A percentile compares a stretch with the other conserved stretches of the same genome.
Conservation (phyloP, 2,329 filamentous ascomycete genomes). For the Fusarium marasasianum region DNA sequence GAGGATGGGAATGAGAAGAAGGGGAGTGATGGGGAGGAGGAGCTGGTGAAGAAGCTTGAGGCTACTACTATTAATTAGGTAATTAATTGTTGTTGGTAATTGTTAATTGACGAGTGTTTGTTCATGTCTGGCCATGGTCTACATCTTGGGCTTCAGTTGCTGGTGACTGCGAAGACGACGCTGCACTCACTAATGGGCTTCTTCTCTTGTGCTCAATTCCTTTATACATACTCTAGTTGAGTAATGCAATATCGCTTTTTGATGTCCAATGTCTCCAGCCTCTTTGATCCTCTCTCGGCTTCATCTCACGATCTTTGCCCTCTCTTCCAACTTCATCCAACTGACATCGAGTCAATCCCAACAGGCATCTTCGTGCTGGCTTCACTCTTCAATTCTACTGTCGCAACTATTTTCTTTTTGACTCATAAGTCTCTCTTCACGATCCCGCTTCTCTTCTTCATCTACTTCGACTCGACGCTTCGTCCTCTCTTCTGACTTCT, state of each 20-base stretch:
- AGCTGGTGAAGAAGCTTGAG: conserved; percentile 28
- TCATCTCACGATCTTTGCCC: too few relatives aligned
- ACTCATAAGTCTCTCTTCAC: accelerated
- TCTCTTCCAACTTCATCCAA: not conserved
- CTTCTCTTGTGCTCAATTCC: not conserved
- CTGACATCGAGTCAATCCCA: too few relatives aligned
- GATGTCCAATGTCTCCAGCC: accelerated
- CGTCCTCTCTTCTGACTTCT: not conserved
- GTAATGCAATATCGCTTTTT: accelerated
- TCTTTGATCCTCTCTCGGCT: not conserved
- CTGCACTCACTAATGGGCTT: not conserved
- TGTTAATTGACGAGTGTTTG: not conserved
- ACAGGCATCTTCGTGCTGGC: not conserved
- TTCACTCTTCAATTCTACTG: not conserved
- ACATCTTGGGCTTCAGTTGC: accelerated
- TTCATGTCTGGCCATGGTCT: not conserved
- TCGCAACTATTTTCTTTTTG: accelerated
- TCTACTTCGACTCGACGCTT: not conserved
- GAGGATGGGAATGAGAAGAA: not conserved
- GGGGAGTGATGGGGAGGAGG: not conserved
- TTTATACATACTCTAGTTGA: accelerated
- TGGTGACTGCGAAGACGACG: not conserved
- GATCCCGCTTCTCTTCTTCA: not conserved
- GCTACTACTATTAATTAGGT: conserved; percentile 19
- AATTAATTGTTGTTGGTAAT: not conserved